These are phyloP conservation scores for Tympanopsis confertula DNA, from an alignment of 2,329 filamentous ascomycete species.

Conservation along the genomic window DNA sequence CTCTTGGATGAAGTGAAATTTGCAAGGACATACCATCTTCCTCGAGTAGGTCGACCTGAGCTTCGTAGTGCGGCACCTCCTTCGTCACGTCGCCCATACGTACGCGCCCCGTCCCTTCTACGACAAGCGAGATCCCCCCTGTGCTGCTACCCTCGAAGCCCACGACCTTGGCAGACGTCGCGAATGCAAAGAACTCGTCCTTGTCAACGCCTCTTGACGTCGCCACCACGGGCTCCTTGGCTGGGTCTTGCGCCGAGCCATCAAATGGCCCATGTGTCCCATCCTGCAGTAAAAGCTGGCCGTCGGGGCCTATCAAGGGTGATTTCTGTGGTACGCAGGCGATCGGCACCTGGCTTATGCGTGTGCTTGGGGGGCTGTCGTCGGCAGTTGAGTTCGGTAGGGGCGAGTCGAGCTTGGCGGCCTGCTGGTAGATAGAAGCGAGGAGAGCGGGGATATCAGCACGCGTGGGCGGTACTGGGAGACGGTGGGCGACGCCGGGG, in stretches of 20 bases:
- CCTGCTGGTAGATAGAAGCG: constrained; percentile 45
- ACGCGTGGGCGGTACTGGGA: constrained; percentile 63
- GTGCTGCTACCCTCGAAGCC: constrained; percentile 66
- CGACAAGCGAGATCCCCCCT: constrained; percentile 69
- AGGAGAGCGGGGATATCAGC: constrained; percentile 83
- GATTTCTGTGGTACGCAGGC: constrained; percentile 80
- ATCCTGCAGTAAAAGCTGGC: constrained; percentile 63
- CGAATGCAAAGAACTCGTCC: constrained; percentile 70
- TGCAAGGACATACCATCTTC: background rate
- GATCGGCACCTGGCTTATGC: constrained; percentile 62
- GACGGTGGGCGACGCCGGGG: constrained; percentile 73
- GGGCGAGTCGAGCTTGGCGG: too few relatives aligned
- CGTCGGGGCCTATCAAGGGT: constrained; percentile 60
- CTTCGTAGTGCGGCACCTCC: constrained; percentile 79
- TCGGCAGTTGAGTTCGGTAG: constrained; percentile 62
- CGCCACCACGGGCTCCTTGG: constrained; percentile 32
- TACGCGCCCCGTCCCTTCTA: constrained; percentile 74
- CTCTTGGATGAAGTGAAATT: background rate
- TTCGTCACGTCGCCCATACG: constrained; percentile 62
- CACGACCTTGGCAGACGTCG: constrained; percentile 68
- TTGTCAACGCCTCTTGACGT: constrained; percentile 49
- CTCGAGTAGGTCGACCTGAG: constrained; percentile 44
- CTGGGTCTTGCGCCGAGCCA: constrained; percentile 7
- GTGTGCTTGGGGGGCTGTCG: constrained; percentile 49
- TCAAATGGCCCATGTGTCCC: constrained; percentile 37